Conservation (phyloP, 495 filamentous ascomycete genomes). For the Copromyces sp. region DNA sequence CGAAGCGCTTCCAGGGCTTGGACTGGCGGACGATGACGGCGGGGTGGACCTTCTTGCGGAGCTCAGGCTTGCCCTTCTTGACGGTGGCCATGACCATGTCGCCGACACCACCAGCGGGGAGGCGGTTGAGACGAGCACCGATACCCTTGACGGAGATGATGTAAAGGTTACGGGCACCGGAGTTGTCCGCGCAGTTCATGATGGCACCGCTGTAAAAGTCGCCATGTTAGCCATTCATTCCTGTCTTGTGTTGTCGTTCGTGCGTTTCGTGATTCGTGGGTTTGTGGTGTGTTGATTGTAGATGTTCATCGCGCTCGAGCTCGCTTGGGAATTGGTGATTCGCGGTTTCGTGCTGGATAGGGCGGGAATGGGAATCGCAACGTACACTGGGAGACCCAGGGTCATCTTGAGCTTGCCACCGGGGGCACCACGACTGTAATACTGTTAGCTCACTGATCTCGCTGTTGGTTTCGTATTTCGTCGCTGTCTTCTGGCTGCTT, state of each 20-base stretch:
- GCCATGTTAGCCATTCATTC: slow-evolving; percentile 12
- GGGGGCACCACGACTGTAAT: slow-evolving; percentile 69
- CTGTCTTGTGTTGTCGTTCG: not conserved
- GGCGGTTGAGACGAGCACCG: slow-evolving; percentile 94
- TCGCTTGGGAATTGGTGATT: not conserved
- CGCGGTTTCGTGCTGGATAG: slow-evolving; percentile 5
- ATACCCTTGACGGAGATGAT: slow-evolving; percentile 99
- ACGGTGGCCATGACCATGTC: slow-evolving; percentile 99
- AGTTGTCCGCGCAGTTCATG: slow-evolving; percentile 97
- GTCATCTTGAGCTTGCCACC: slow-evolving; percentile 99
- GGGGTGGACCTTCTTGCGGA: slow-evolving; percentile 99
- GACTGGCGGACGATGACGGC: slow-evolving; percentile 95
- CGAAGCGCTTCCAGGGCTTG: slow-evolving; percentile 97
- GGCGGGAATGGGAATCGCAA: slow-evolving; percentile 22
- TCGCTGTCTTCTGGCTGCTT: not conserved
- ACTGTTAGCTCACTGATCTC: slow-evolving; percentile 14
- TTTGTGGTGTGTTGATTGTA: not conserved
- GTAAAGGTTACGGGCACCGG: slow-evolving; percentile 97
- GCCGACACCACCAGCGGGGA: slow-evolving; percentile 94
- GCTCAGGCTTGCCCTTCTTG: slow-evolving; percentile 99
- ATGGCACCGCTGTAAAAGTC: slow-evolving; percentile 66
- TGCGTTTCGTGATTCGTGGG: not conserved
- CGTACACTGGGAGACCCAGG: slow-evolving; percentile 98
- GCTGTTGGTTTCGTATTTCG: not conserved
- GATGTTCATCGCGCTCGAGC: not conserved